Percentiles rank a stretch among this genome's conserved stretches.
phyloP scores from a whole-genome alignment of 2,329 filamentous ascomycete species.

The Ophiosphaerella korrae region DNA sequence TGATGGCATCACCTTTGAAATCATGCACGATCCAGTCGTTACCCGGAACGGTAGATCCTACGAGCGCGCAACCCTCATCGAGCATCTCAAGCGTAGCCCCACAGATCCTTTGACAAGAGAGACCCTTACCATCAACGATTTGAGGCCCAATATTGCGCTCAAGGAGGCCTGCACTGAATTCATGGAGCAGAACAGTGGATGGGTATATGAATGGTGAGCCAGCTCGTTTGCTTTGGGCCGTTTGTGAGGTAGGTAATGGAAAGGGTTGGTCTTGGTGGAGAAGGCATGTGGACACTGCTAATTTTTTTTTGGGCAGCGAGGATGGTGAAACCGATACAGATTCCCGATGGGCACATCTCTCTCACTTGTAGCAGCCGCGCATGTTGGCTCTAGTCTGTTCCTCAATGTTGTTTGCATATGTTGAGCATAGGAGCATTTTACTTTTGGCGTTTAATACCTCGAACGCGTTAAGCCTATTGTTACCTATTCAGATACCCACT shows the following conservation, averaged over 20 bases:
- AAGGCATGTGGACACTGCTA: constrained; percentile 14
- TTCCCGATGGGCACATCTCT: constrained; percentile 38
- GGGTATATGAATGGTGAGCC: constrained; percentile 85
- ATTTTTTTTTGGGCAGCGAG: constrained; percentile 24
- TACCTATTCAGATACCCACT: background rate
- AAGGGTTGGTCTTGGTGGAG: background rate
- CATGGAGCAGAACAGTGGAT: constrained; percentile 76
- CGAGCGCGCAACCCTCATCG: constrained; percentile 81
- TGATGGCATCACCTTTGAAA: constrained; percentile 74
- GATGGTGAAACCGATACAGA: constrained; percentile 32
- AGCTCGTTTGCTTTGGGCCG: constrained; percentile 17
- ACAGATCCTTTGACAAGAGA: constrained; percentile 86
- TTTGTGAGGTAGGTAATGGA: constrained; percentile 17
- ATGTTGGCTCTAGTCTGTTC: too few relatives aligned
- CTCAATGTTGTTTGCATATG: constrained; percentile 2
- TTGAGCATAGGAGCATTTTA: background rate
- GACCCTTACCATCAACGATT: constrained; percentile 68
- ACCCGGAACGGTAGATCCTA: constrained; percentile 90
- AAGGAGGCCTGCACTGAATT: constrained; percentile 86
- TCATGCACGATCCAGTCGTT: constrained; percentile 73
- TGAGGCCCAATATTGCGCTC: constrained; percentile 81
- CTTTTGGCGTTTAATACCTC: background rate
- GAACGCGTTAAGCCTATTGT: too few relatives aligned
- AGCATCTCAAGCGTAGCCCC: constrained; percentile 76
- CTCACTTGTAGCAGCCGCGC: constrained; percentile 5